Conservation (phyloP, 345 rosid genomes). For the Eucalyptus tenuipes region DNA sequence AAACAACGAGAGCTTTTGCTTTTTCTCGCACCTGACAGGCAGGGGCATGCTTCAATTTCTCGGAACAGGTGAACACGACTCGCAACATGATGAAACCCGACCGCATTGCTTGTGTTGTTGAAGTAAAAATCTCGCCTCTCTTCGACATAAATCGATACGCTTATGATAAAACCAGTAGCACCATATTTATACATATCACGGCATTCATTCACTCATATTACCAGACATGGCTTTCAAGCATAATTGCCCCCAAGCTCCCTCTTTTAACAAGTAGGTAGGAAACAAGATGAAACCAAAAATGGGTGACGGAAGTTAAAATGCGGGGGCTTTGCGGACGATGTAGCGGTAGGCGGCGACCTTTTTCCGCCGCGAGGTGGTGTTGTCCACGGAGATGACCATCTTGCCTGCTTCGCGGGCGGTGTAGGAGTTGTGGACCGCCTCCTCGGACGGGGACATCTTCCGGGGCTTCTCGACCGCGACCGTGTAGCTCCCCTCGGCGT, state of each 20-base stretch:
- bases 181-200: neutral
- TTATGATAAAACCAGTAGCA: neutral
- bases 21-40: neutral
- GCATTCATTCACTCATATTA: neutral
- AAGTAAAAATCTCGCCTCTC: neutral
- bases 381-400: conserved; percentile 82
- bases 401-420: conserved; percentile 74
- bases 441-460: conserved; percentile 43
- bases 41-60: neutral
- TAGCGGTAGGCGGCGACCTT: conserved; percentile 95
- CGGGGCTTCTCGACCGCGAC: conserved; percentile 73
- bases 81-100: neutral
- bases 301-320: neutral
- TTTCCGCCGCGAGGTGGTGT: conserved; percentile 61
- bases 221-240: neutral
- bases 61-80: neutral
- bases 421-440: conserved; percentile 68
- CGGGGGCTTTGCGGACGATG: conserved; percentile 54
- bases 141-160: neutral
- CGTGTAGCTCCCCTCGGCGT: conserved; percentile 60
- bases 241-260: neutral
- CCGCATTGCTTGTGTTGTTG: neutral
- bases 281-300: neutral
- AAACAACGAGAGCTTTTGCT: neutral
- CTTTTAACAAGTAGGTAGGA: neutral